phyloP scores from a whole-genome alignment of 371 early-diverging fungal species.

The Vairimorpha necatrix region DNA sequence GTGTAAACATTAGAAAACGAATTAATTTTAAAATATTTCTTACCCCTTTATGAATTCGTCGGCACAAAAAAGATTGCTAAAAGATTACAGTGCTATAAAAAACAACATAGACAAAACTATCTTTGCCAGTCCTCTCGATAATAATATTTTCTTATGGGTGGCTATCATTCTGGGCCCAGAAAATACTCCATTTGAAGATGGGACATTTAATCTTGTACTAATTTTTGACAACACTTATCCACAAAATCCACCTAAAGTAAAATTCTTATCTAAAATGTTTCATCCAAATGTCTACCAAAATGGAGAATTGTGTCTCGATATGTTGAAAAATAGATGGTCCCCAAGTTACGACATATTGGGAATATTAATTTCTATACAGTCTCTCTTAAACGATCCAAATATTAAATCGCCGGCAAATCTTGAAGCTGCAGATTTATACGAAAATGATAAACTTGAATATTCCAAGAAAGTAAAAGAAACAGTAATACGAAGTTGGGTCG shows the following conservation, averaged over 20 bases:
- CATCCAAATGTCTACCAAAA: slow-evolving; percentile 97
- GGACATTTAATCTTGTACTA: slow-evolving; percentile 87
- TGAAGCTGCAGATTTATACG: slow-evolving; percentile 85
- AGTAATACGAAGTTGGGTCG: slow-evolving; percentile 80
- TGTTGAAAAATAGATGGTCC: slow-evolving; percentile 84
- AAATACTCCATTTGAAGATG: slow-evolving; percentile 97
- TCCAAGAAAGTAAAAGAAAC: slow-evolving; percentile 79
- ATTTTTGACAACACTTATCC: slow-evolving; percentile 94
- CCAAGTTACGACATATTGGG: slow-evolving; percentile 91
- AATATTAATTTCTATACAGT: slow-evolving; percentile 88
- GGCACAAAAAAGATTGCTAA: slow-evolving; percentile 67
- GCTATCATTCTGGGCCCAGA: slow-evolving; percentile 94
- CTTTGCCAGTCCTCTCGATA: slow-evolving; percentile 57
- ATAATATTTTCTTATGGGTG: slow-evolving; percentile 73
- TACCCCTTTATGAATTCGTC: slow-evolving; percentile 68
- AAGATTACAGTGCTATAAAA: slow-evolving; percentile 90
- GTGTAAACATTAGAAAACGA: too few species aligned
- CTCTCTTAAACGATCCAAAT: slow-evolving; percentile 92
- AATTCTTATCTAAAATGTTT: slow-evolving; percentile 91
- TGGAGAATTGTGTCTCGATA: slow-evolving; percentile 94
- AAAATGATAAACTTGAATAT: slow-evolving; percentile 84
- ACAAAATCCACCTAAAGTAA: slow-evolving; percentile 90
- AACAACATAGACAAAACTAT: slow-evolving; percentile 70
- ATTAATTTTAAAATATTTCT: background rate
- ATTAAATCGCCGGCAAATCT: slow-evolving; percentile 93